Percentiles rank a stretch among this genome's conserved stretches.
These are phyloP conservation scores for Calonectria multiphialidica DNA, from an alignment of 2,329 filamentous ascomycete genomes.

Conservation along the genomic window DNA sequence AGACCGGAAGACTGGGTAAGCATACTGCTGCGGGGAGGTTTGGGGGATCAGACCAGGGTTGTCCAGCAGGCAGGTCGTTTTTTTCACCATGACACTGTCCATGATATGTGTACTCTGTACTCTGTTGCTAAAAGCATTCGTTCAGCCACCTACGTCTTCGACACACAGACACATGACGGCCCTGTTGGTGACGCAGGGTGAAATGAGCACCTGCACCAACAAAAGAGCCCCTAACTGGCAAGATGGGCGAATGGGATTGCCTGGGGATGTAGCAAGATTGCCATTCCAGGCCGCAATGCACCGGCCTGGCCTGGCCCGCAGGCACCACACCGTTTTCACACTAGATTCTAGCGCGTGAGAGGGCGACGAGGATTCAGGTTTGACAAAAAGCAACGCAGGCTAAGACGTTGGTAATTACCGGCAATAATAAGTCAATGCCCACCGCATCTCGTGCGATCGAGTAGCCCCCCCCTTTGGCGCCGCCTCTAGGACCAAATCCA, in stretches of 20 bases:
- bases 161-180: neutral
- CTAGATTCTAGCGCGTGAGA: neutral
- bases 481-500: constrained; percentile 5
- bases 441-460: constrained; percentile 9
- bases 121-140: too few species aligned
- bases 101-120: neutral
- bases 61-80: too few species aligned
- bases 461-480: neutral
- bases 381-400: neutral
- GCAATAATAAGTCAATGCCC: constrained; percentile 14
- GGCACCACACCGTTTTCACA: neutral
- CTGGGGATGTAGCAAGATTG: neutral
- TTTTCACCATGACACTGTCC: too few species aligned
- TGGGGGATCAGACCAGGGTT: neutral
- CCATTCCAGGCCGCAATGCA: neutral
- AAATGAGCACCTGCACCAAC: neutral
- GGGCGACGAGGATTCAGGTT: constrained; percentile 13
- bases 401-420: constrained; percentile 15
- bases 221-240: neutral
- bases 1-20: neutral
- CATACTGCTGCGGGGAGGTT: neutral
- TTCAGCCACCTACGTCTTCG: neutral
- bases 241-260: neutral
- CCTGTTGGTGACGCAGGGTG: neutral
- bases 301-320: neutral